Conservation (phyloP, 805 yeast genomes). For the Schwanniomyces occidentalis region DNA sequence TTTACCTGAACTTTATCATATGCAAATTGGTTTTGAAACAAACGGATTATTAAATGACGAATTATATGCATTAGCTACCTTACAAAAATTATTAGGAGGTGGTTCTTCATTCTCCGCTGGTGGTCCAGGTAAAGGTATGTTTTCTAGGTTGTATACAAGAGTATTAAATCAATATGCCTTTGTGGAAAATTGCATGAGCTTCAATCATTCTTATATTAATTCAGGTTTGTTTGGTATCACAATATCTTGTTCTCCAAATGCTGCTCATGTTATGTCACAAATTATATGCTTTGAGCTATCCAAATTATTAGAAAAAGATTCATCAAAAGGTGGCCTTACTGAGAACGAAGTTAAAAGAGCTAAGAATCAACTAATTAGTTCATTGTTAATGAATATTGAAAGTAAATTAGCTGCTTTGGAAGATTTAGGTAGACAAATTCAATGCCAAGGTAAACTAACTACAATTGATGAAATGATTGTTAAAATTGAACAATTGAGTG, state of each 20-base stretch:
- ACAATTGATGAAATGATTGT: constrained; percentile 79
- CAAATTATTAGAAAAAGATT: constrained; percentile 31
- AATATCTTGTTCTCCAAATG: constrained; percentile 80
- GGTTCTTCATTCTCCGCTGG: constrained; percentile 98
- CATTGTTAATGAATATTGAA: constrained; percentile 89
- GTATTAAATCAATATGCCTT: constrained; percentile 90
- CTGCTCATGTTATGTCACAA: constrained; percentile 81
- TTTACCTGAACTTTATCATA: constrained; percentile 78
- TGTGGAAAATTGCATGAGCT: constrained; percentile 83
- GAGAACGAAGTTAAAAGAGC: constrained; percentile 81
- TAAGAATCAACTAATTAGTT: constrained; percentile 85
- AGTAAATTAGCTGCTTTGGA: constrained; percentile 91
- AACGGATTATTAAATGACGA: constrained; percentile 80
- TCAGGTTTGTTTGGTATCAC: constrained; percentile 91
- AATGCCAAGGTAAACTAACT: constrained; percentile 73
- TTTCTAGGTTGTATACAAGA: constrained; percentile 86
- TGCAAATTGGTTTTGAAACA: constrained; percentile 88
- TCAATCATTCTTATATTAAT: constrained; percentile 87
- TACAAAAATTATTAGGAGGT: constrained; percentile 91
- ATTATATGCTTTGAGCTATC: constrained; percentile 55
- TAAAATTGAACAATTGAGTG: constrained; percentile 67
- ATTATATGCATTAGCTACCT: constrained; percentile 83
- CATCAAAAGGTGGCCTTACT: constrained; percentile 56
- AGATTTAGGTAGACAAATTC: constrained; percentile 93
- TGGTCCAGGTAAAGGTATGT: constrained; percentile 99